Percentiles rank a stretch among this genome's conserved stretches.
phyloP scores from a whole-genome alignment of 495 filamentous ascomycete species.

The Aspergillus affinis region DNA sequence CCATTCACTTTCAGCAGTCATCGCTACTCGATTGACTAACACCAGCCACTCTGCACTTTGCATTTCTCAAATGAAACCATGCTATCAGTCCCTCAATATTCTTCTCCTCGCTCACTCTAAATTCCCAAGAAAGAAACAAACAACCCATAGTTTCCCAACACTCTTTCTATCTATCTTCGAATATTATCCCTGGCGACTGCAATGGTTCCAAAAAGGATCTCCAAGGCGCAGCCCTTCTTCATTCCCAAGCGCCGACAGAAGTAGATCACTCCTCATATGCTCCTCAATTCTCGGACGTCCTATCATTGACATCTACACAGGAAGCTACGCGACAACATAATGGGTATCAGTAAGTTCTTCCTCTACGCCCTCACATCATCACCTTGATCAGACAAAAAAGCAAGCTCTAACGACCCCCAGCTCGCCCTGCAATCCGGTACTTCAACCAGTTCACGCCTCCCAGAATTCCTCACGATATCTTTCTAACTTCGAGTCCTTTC shows the following conservation, averaged over 20 bases:
- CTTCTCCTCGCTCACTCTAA: too few relatives aligned
- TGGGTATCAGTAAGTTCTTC: conserved; percentile 62
- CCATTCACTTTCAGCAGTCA: conserved; percentile 33
- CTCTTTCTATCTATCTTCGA: too few relatives aligned
- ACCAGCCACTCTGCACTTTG: too few relatives aligned
- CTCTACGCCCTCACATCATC: background rate
- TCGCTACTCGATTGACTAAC: conserved; percentile 36
- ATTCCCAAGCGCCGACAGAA: conserved; percentile 22
- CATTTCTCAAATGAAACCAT: too few relatives aligned
- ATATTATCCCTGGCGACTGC: too few relatives aligned
- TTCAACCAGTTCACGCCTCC: background rate
- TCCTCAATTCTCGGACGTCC: background rate
- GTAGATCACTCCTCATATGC: background rate
- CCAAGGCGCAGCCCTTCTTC: too few relatives aligned
- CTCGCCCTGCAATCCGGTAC: conserved; percentile 66
- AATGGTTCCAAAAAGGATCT: too few relatives aligned
- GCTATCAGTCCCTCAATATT: too few relatives aligned
- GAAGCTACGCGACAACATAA: conserved; percentile 61
- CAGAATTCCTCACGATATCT: too few relatives aligned
- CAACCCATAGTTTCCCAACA: too few relatives aligned
- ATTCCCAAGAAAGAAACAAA: too few relatives aligned
- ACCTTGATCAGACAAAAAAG: too few relatives aligned
- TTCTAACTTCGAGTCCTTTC: background rate
- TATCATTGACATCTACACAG: conserved; percentile 37
- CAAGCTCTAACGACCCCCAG: conserved; percentile 33